Percentiles rank a stretch among this genome's conserved stretches.
Conservation (phyloP, 805 yeast species). For the Cyberlindnera mycetangii region DNA sequence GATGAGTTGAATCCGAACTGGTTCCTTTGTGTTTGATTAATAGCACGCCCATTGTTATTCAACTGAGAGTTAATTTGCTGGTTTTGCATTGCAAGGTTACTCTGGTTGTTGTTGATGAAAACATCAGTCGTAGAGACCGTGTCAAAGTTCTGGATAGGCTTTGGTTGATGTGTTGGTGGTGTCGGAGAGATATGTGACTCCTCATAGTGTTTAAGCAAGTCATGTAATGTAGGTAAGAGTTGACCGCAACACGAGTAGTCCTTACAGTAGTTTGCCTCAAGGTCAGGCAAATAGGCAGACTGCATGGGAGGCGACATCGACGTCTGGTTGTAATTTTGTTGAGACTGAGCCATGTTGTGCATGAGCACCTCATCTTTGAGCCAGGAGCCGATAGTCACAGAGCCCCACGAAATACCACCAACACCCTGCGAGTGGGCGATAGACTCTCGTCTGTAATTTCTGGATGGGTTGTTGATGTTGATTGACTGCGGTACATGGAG, state of each 20-base stretch:
- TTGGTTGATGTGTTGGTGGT: constrained; percentile 47
- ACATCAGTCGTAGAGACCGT: constrained; percentile 93
- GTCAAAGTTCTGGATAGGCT: constrained; percentile 65
- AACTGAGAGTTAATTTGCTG: constrained; percentile 15
- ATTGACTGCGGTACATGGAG: constrained; percentile 19
- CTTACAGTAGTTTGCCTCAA: constrained; percentile 94
- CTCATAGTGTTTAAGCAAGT: constrained; percentile 89
- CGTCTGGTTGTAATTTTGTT: constrained; percentile 15
- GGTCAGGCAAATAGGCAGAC: constrained; percentile 82
- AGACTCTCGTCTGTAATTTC: constrained; percentile 74
- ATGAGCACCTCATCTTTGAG: constrained; percentile 87
- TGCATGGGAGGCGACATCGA: constrained; percentile 57
- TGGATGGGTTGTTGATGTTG: constrained; percentile 31
- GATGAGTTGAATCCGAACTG: constrained; percentile 21
- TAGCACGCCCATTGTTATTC: background rate
- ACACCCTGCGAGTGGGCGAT: constrained; percentile 96
- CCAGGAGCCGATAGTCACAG: constrained; percentile 94
- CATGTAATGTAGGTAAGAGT: constrained; percentile 88
- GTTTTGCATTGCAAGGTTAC: constrained; percentile 18
- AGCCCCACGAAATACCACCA: constrained; percentile 98
- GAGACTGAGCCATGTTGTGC: constrained; percentile 28
- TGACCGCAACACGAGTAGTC: constrained; percentile 97
- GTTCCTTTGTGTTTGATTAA: constrained; percentile 20
- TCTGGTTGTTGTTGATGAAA: constrained; percentile 49
- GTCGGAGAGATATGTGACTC: constrained; percentile 82